Base-by-base conservation (phyloP, 164 flowering plant genomes). In the Magnolia changhungtana region DNA sequence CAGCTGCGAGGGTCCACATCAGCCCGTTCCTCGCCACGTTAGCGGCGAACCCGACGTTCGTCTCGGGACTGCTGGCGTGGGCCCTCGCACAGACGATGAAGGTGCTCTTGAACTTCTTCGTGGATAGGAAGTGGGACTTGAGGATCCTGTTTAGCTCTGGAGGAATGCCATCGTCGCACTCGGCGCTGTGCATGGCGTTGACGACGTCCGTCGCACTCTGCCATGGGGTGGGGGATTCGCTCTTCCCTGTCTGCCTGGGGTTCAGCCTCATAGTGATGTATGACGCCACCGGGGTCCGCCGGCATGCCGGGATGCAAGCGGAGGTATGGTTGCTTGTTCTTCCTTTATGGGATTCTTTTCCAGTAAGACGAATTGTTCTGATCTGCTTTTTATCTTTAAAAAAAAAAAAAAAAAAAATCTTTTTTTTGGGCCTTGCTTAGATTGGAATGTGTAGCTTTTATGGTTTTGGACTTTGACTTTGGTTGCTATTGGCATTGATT, bases 281-380 rank as follows among this genome's bases (percentile, higher is more conserved):
- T 79, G 97, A 92, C 82, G 98, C 98, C 0, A 90, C 86, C 51
- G 98, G 98, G 4, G 97, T 95, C 10, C 79, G 98, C n/a, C 82
- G 96, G 58, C 98, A 95, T 70, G 98, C 97, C 7, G 98, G 98
- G 9, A 89, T 95, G 90, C 97, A 95, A 79, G 98, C 98, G 13
- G 86, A 91, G 94, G 98, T 91, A 81, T 13, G 20, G 6, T 1
- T 59, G 10, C 29, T 23, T 20, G 21, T 37, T 69, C n/a, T 69
- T 20, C 6, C 45, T 37, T 37, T 37, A 37, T 37, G 6, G 45
- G 45, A 5, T 37, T 37, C 4, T 37, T 71, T 21, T 72, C 27
- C 63, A 20, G 20, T 6, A n/a, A 5, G 45, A 51, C 9, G 16
- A 70, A 20, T 50, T 18, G 20, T 3, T 16, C 7, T 49, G 13